Evolutionary conservation across 2,329 filamentous ascomycete species (phyloP).

Genomic region (Xylariaceae sp.): DNA sequence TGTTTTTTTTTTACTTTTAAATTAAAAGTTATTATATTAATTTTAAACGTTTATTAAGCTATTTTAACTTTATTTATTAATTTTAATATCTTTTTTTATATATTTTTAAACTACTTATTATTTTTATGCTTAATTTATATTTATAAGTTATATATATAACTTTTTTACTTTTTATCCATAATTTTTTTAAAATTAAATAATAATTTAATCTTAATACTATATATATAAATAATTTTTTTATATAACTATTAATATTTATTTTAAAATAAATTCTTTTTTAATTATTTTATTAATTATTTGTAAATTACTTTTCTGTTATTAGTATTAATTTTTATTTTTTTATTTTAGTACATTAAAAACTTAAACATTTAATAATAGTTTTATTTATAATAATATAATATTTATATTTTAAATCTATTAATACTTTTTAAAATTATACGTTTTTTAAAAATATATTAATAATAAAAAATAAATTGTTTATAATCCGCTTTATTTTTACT

Average conservation of each 20-base stretch:
- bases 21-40: neutral
- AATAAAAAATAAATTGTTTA: no score
- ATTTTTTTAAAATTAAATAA: neutral
- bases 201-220: neutral
- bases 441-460: no score
- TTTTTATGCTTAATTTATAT: neutral
- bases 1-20: neutral
- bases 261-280: neutral
- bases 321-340: neutral
- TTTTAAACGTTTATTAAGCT: neutral
- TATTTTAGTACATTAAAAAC: neutral
- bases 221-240: neutral
- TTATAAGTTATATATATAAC: neutral
- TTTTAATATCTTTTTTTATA: neutral
- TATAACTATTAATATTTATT: neutral
- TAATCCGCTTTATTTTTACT: no score
- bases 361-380: neutral
- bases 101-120: neutral
- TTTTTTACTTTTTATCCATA: neutral
- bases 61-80: neutral
- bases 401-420: neutral
- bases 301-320: neutral
- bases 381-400: conserved; percentile 2
- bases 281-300: neutral
- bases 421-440: no score